phyloP scores from a whole-genome alignment of 78 protist genomes.

The Dictyostelium firmibasis region DNA sequence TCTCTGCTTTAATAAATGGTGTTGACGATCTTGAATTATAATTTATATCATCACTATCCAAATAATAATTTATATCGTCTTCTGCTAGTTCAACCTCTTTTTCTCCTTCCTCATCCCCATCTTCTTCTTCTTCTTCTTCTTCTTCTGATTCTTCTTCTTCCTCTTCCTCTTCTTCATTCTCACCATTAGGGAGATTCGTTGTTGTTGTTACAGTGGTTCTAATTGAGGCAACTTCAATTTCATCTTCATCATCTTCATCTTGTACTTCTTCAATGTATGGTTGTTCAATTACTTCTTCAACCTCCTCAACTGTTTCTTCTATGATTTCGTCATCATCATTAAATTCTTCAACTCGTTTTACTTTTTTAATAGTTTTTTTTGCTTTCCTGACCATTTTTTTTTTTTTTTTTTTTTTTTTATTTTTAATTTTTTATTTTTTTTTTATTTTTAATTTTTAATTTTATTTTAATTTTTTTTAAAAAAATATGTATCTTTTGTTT shows the following conservation, averaged over 20 bases:
- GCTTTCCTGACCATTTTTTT: background rate
- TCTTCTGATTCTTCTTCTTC: background rate
- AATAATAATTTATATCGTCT: background rate
- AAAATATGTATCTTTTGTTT: too few species aligned
- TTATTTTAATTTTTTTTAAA: background rate
- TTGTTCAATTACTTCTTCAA: background rate
- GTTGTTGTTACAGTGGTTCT: background rate
- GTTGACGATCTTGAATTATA: background rate
- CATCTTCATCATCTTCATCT: background rate
- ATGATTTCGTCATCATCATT: background rate
- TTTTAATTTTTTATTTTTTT: background rate
- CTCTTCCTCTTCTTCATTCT: background rate
- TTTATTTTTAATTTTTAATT: background rate
- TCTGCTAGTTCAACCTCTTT: too few species aligned
- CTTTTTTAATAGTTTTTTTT: background rate
- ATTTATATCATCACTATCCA: background rate
- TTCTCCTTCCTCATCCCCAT: too few species aligned
- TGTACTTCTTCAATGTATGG: too few species aligned
- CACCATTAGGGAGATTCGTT: background rate
- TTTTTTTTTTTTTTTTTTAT: background rate
- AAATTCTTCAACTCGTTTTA: background rate
- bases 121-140: background rate
- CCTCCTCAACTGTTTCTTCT: background rate
- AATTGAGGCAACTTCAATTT: background rate
- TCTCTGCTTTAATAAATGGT: background rate